A percentile compares a stretch with the other conserved stretches of the same genome.
phyloP scores from a whole-genome alignment of 495 filamentous ascomycete species.

The Xylaria flabelliformis region DNA sequence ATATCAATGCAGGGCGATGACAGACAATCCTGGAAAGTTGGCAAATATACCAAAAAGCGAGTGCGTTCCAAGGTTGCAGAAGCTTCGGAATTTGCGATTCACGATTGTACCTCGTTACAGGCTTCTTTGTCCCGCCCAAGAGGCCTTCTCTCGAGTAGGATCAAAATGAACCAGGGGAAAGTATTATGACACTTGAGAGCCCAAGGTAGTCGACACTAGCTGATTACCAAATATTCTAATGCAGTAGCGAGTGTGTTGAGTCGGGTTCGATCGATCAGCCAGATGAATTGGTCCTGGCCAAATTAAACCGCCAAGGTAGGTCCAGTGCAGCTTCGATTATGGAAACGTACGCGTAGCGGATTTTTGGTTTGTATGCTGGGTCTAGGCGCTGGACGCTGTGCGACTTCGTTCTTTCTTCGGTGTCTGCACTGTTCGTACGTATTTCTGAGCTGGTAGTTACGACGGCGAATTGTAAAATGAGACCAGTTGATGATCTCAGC shows the following conservation, averaged over 20 bases:
- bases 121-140: not conserved
- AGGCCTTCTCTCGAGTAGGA: not conserved
- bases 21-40: conserved; percentile 14
- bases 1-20: conserved; percentile 20
- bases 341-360: conserved; percentile 15
- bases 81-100: conserved; percentile 2
- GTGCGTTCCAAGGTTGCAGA: conserved; percentile 6
- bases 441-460: conserved; percentile 2
- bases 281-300: not conserved
- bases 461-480: not conserved
- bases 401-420: conserved; percentile 11
- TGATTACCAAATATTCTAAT: conserved; percentile 15
- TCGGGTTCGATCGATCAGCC: not conserved
- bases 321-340: conserved; percentile 2
- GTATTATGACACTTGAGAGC: not conserved
- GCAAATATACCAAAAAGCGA: conserved; percentile 12
- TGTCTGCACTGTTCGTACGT: conserved; percentile 14
- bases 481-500: conserved; percentile 7
- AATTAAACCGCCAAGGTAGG: not conserved
- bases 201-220: not conserved
- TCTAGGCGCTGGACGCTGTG: not conserved
- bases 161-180: not conserved
- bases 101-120: conserved; percentile 8
- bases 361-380: conserved; percentile 13
- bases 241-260: conserved; percentile 6